phyloP scores from a whole-genome alignment of 805 yeast genomes.

The Candida ulmi region DNA sequence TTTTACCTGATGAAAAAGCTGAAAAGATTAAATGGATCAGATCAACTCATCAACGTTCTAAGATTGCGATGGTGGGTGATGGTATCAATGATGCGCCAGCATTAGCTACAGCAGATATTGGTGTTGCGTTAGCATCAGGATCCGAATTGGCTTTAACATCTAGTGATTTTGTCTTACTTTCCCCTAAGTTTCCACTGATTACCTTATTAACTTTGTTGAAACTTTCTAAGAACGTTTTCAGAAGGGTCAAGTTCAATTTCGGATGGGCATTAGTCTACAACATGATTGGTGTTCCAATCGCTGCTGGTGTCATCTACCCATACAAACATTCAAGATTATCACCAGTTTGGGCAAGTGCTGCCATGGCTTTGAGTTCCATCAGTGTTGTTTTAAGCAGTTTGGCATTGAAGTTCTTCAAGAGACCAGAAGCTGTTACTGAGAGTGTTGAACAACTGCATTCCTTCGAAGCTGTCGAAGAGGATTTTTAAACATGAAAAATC shows the following conservation, averaged over 20 bases:
- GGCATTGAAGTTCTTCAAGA: conserved; percentile 42
- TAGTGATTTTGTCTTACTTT: conserved; percentile 65
- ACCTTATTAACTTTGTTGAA: conserved; percentile 52
- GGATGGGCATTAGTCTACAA: conserved; percentile 57
- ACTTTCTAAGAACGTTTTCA: conserved; percentile 43
- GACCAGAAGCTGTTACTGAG: conserved; percentile 21
- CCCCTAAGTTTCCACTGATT: conserved; percentile 42
- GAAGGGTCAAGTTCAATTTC: conserved; percentile 51
- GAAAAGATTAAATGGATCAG: conserved; percentile 52
- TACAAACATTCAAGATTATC: conserved; percentile 45
- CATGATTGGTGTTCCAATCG: conserved; percentile 52
- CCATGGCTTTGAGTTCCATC: conserved; percentile 56
- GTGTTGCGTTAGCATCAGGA: conserved; percentile 71
- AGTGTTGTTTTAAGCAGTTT: conserved; percentile 55
- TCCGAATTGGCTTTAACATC: conserved; percentile 72
- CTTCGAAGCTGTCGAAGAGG: conserved; percentile 11
- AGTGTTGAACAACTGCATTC: conserved; percentile 7
- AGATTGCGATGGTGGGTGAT: conserved; percentile 73
- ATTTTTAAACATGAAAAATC: background rate
- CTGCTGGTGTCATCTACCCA: conserved; percentile 64
- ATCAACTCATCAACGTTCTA: conserved; percentile 26
- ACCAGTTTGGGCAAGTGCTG: conserved; percentile 66
- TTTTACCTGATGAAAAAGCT: conserved; percentile 70
- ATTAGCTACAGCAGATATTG: conserved; percentile 67
- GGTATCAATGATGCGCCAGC: conserved; percentile 86